Evolutionary conservation across 1,139 yeast genomes (phyloP).

Genomic region (Suhomyces bribrorum): DNA sequence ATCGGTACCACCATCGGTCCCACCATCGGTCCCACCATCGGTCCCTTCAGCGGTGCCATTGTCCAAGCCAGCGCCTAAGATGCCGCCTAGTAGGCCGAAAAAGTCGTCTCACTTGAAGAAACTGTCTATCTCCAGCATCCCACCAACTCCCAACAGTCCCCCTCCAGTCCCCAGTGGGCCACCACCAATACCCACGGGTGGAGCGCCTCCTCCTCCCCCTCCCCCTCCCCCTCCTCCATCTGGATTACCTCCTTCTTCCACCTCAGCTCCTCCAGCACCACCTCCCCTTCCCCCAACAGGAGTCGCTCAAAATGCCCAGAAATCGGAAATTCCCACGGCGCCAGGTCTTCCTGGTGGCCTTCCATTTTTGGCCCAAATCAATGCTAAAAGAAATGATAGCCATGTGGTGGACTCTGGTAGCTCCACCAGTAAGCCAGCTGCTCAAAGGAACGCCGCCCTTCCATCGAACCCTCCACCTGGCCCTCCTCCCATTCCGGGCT

Average conservation of each 20-base stretch:
- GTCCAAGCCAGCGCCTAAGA: slow-evolving; percentile 25
- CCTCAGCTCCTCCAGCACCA: slow-evolving; percentile 7
- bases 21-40: slow-evolving; percentile 18
- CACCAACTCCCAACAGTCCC: slow-evolving; percentile 20
- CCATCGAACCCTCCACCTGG: slow-evolving; percentile 23
- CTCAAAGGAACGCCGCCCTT: slow-evolving; percentile 17
- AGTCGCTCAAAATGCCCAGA: slow-evolving; percentile 6
- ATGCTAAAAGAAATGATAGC: slow-evolving; percentile 39
- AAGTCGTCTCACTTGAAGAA: slow-evolving; percentile 35
- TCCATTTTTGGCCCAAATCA: slow-evolving; percentile 46
- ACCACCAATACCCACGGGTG: slow-evolving; percentile 20
- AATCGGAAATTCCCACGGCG: slow-evolving; percentile 7
- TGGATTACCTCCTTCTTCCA: slow-evolving; percentile 5
- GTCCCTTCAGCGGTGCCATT: slow-evolving; percentile 27
- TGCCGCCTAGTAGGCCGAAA: slow-evolving; percentile 32
- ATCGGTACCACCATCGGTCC: slow-evolving; percentile 17
- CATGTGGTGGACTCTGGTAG: slow-evolving; percentile 32
- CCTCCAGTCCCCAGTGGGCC: slow-evolving; percentile 23
- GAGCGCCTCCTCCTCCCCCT: slow-evolving; percentile 20
- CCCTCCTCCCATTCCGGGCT: slow-evolving; percentile 9
- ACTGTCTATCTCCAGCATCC: slow-evolving; percentile 12
- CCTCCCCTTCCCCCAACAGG: slow-evolving; percentile 13
- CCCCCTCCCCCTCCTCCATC: slow-evolving; percentile 19
- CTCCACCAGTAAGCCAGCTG: slow-evolving; percentile 10
- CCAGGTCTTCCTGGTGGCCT: slow-evolving; percentile 28